phyloP scores from a whole-genome alignment of 805 yeast species.

The Monosporozyma siamensis region DNA sequence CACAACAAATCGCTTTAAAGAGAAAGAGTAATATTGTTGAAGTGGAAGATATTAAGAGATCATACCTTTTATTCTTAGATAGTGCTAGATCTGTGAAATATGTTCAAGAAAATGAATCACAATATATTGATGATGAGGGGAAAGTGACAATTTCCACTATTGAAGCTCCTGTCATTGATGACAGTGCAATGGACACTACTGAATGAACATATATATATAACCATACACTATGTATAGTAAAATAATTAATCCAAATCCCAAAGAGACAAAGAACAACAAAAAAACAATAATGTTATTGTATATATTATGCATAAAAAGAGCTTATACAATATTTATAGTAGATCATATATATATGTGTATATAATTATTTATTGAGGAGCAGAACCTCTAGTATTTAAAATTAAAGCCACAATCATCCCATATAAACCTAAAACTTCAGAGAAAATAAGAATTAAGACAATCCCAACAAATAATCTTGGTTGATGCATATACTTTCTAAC shows the following conservation, averaged over 20 bases:
- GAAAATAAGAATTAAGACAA: conserved; percentile 79
- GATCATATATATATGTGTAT: neutral
- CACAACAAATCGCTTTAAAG: conserved; percentile 77
- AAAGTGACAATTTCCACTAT: conserved; percentile 45
- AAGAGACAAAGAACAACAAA: too few species aligned
- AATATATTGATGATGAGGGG: conserved; percentile 74
- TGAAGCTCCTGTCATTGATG: conserved; percentile 7
- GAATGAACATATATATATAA: conserved; percentile 11
- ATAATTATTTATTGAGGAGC: neutral
- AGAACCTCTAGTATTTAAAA: conserved; percentile 81
- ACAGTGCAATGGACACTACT: conserved; percentile 28
- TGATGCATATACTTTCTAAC: conserved; percentile 83
- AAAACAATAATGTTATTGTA: too few species aligned
- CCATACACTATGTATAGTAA: neutral
- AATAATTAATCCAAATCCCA: neutral
- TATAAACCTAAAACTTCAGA: conserved; percentile 86
- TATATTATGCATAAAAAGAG: too few species aligned
- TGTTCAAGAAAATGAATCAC: conserved; percentile 56
- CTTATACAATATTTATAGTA: too few species aligned
- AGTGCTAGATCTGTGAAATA: conserved; percentile 81
- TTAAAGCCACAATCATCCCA: conserved; percentile 92
- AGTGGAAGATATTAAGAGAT: conserved; percentile 75
- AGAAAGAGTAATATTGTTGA: conserved; percentile 63
- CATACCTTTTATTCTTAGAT: conserved; percentile 80
- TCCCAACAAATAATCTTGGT: conserved; percentile 81